These are phyloP conservation scores for Solanum hybrid DNA, from an alignment of 305 asterid species.

Conservation along the genomic window DNA sequence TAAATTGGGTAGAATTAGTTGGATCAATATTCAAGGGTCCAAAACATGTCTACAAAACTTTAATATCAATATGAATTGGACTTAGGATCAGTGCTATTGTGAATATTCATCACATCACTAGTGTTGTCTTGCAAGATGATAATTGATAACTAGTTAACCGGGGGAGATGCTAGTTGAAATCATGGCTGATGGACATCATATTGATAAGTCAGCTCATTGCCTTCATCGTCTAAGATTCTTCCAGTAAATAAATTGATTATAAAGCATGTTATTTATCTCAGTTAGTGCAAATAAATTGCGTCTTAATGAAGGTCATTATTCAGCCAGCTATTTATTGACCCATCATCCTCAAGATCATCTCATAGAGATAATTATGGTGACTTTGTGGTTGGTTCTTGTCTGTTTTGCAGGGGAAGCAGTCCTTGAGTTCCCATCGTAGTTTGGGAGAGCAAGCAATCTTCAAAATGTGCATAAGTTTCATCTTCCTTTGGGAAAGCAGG, in stretches of 20 bases:
- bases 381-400: neutral
- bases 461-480: neutral
- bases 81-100: neutral
- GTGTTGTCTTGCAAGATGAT: neutral
- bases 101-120: neutral
- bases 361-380: neutral
- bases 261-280: neutral
- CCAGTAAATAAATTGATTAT: neutral
- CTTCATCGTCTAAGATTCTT: neutral
- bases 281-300: neutral
- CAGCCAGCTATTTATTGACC: neutral
- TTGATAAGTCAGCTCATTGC: neutral
- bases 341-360: neutral
- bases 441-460: neutral
- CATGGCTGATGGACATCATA: neutral
- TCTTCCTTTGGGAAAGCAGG: neutral
- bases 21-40: neutral
- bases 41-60: neutral
- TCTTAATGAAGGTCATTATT: neutral
- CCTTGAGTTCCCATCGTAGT: slow-evolving; percentile 25
- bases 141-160: neutral
- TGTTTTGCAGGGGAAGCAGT: slow-evolving; percentile 33
- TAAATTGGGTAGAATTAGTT: neutral
- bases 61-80: neutral
- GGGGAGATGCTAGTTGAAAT: neutral